Evolutionary conservation across 139 green algal species (phyloP), one percentile per base, ranked within the genome.

Genomic region (Auxenochlorella protothecoides): DNA sequence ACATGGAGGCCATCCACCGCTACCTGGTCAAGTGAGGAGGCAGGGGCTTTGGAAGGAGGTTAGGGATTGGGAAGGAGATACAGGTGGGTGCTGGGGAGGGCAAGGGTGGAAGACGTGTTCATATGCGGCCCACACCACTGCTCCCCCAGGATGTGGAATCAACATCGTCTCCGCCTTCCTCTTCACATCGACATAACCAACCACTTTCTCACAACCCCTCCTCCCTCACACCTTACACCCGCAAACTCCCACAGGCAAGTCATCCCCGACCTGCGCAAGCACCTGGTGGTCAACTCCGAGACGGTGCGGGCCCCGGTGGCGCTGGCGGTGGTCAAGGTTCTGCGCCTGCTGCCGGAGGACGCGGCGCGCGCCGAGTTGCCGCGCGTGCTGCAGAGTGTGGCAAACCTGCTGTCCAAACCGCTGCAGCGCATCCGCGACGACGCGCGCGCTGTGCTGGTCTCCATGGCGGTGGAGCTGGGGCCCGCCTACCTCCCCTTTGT

Each of bases 291-390:
- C 4, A 63, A 59, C 7, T 53, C 65, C 5, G 77, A 90, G 68
- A 78, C 66, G 2, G 84, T 90, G 53, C 73, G 90, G 2, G 82
- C 88, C 8, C 85, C 87, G 13, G 88, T 96, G 62, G 90, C 87
- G 4, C 70, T 94, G 64, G 91, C 90, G 13, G 59, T 96, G 6
- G 85, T 93, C 16, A 92, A 93, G 78, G 76, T 95, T 59, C 77
- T 94, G 55, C 83, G 82, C 73, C 79, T 91, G 70, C 84, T 96
- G 72, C 91, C 91, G 5, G 59, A 71, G 16, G 79, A 78, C 53
- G 83, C 79, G n/a, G 81, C 88, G 75, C 66, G 74, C 3, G 55
- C 64, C 6, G 82, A 88, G 72, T 86, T 96, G 72, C 89, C 90
- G 0, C 78, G 79, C 16, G 78, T 76, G 55, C 84, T 96, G 62